Percentiles rank a stretch among this genome's conserved stretches.
These are phyloP conservation scores for Serendipita indica DNA, from an alignment of 768 basidiomycete species.

Conservation along the genomic window DNA sequence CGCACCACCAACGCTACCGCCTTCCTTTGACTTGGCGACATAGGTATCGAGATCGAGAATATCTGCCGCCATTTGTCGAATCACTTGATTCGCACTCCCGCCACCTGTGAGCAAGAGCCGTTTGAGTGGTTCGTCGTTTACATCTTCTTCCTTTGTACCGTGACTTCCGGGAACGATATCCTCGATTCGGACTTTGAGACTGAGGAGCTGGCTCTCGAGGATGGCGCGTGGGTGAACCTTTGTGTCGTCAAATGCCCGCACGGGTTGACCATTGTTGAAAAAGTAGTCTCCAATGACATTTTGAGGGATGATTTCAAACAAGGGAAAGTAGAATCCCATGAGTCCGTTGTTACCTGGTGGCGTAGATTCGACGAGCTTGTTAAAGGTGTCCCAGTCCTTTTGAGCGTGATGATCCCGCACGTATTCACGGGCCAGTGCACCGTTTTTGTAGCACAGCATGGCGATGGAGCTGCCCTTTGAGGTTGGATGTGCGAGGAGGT, in stretches of 20 bases:
- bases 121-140: conserved; percentile 29
- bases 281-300: conserved; percentile 57
- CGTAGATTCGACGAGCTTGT: conserved; percentile 40
- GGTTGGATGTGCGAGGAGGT: conserved; percentile 58
- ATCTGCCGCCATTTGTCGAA: conserved; percentile 63
- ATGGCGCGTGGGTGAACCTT: conserved; percentile 55
- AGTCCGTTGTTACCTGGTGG: conserved; percentile 44
- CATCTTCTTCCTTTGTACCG: conserved; percentile 32
- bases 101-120: conserved; percentile 69
- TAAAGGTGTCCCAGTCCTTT: conserved; percentile 53
- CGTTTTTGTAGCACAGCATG: conserved; percentile 90
- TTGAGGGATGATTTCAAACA: conserved; percentile 78
- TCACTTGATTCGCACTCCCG: conserved; percentile 54
- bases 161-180: conserved; percentile 46
- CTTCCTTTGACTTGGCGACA: conserved; percentile 51
- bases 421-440: conserved; percentile 65
- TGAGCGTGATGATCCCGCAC: conserved; percentile 51
- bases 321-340: conserved; percentile 65
- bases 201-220: conserved; percentile 72
- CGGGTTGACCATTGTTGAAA: conserved; percentile 30
- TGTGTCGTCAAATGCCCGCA: conserved; percentile 26
- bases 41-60: conserved; percentile 66
- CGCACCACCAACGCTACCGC: conserved; percentile 57
- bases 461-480: conserved; percentile 49
- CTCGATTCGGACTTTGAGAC: conserved; percentile 55